These are phyloP conservation scores for Phalaenopsis equestris DNA, from an alignment of 106 monocot genomes.

Conservation along the genomic window DNA sequence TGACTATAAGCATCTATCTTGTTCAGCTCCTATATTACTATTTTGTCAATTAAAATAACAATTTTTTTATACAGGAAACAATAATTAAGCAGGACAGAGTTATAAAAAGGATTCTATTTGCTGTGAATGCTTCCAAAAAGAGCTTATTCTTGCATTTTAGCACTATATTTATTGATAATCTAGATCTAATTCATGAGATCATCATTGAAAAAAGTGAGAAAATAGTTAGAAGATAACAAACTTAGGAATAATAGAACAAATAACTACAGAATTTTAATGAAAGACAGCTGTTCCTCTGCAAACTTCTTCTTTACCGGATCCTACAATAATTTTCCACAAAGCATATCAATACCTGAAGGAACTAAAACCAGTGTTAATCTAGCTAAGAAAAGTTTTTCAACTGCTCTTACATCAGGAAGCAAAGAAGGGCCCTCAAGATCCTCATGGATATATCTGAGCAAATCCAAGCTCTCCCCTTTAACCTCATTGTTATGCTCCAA, in stretches of 20 bases:
- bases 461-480: constrained; percentile 66
- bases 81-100: not conserved
- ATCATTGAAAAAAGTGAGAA: not conserved
- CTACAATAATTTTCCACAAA: constrained; percentile 24
- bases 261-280: not conserved
- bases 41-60: not conserved
- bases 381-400: not conserved
- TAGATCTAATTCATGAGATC: no score
- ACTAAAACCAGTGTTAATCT: not conserved
- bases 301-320: constrained; percentile 62
- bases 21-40: constrained; percentile 41
- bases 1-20: constrained; percentile 48
- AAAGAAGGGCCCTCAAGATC: constrained; percentile 59
- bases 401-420: constrained; percentile 47
- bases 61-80: not conserved
- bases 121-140: no score
- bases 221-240: not conserved
- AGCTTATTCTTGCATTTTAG: no score
- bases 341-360: not conserved
- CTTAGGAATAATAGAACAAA: not conserved
- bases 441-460: constrained; percentile 48
- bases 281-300: constrained; percentile 60
- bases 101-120: no score
- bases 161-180: no score
- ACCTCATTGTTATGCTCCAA: constrained; percentile 71